Evolutionary conservation across 2,329 filamentous ascomycete genomes (phyloP).

Genomic region (Periconia digitata): DNA sequence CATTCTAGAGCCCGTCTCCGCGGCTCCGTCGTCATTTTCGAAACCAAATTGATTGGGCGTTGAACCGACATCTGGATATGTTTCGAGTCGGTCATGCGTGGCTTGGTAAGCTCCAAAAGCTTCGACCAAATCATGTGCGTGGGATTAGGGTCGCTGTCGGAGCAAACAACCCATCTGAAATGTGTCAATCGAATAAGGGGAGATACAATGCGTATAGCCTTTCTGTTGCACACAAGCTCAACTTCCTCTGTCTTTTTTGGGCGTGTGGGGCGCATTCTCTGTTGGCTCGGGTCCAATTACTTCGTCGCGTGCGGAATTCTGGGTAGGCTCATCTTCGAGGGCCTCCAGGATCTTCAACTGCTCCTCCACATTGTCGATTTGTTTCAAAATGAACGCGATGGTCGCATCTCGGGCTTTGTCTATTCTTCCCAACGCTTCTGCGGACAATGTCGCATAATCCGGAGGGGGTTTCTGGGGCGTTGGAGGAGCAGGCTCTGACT

Average conservation of each 20-base stretch:
- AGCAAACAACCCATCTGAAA: too few species aligned
- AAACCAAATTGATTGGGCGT: too few species aligned
- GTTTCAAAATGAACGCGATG: constrained; percentile 54
- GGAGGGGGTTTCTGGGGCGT: constrained; percentile 34
- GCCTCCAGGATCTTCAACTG: constrained; percentile 31
- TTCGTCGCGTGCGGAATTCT: constrained; percentile 18
- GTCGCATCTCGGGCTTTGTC: constrained; percentile 57
- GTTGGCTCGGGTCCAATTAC: constrained; percentile 6
- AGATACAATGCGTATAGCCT: too few species aligned
- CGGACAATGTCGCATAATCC: constrained; percentile 47
- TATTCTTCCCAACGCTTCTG: constrained; percentile 45
- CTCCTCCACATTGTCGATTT: constrained; percentile 55
- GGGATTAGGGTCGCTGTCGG: too few species aligned
- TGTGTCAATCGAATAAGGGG: too few species aligned
- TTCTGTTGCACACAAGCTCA: too few species aligned
- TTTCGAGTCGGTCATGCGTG: too few species aligned
- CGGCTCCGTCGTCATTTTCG: too few species aligned
- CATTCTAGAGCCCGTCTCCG: too few species aligned
- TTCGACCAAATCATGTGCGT: too few species aligned
- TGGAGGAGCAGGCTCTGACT: constrained; percentile 21
- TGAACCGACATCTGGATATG: too few species aligned
- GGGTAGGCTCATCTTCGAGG: constrained; percentile 19
- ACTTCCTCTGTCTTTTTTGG: constrained; percentile 5
- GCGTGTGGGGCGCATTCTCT: neutral
- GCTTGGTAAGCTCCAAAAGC: too few species aligned